A percentile compares a stretch with the other conserved stretches of the same genome.
Conservation (phyloP, 1,284 basidiomycete species). For the Naganishia cerealis region DNA sequence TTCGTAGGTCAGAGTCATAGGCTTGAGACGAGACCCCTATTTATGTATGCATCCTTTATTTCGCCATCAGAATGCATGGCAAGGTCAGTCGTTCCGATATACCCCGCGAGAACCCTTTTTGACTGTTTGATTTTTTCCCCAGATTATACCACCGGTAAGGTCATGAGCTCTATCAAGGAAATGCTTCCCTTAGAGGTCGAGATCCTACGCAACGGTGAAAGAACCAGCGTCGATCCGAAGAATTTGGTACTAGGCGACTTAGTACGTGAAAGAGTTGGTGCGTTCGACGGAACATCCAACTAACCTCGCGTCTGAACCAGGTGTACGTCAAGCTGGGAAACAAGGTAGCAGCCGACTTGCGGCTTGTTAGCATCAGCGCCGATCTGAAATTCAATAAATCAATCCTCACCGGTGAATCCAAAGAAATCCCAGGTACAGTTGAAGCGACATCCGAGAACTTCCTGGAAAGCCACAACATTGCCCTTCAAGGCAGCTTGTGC, state of each 20-base stretch:
- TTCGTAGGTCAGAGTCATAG: conserved; percentile 41
- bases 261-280: conserved; percentile 19
- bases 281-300: not conserved
- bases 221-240: conserved; percentile 43
- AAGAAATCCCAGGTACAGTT: conserved; percentile 60
- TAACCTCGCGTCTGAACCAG: conserved; percentile 1
- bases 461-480: conserved; percentile 66
- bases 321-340: conserved; percentile 54
- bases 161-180: conserved; percentile 56
- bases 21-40: not conserved
- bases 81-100: conserved; percentile 43
- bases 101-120: not conserved
- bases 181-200: conserved; percentile 55
- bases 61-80: conserved; percentile 53
- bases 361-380: conserved; percentile 57
- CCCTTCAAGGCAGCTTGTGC: conserved; percentile 65
- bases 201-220: conserved; percentile 52
- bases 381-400: conserved; percentile 66
- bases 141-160: conserved; percentile 54
- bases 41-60: not conserved
- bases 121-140: conserved; percentile 10
- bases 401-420: conserved; percentile 65
- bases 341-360: conserved; percentile 59
- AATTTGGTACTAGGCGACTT: conserved; percentile 54
- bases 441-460: conserved; percentile 62